phyloP scores from a whole-genome alignment of 2,329 filamentous ascomycete genomes.

The Pezicula neosporulosa region DNA sequence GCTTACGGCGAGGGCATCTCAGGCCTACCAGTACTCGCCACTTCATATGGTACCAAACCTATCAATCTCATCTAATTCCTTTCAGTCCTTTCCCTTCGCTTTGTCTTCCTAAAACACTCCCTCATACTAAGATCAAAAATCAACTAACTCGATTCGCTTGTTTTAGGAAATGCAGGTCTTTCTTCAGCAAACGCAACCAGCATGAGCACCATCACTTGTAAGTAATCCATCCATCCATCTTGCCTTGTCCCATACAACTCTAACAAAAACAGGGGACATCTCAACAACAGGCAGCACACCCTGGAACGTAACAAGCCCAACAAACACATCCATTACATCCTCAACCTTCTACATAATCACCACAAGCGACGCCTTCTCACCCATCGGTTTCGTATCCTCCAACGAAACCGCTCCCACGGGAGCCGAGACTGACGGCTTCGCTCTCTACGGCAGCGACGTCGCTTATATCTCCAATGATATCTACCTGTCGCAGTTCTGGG shows the following conservation, averaged over 20 bases:
- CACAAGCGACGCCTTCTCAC: conserved; percentile 11
- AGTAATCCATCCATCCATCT: neutral
- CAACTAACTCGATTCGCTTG: too few relatives aligned
- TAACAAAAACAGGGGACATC: too few relatives aligned
- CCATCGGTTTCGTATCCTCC: conserved; percentile 19
- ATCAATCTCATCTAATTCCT: neutral
- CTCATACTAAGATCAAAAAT: neutral
- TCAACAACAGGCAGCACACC: too few relatives aligned
- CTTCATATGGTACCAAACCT: conserved; percentile 21
- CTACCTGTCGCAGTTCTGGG: conserved; percentile 18
- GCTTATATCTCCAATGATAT: conserved; percentile 15
- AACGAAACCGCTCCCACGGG: conserved; percentile 9
- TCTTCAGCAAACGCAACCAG: neutral
- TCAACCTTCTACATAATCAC: conserved; percentile 3
- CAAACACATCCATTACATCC: neutral
- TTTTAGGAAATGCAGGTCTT: neutral
- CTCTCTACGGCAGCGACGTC: conserved; percentile 25
- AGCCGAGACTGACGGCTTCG: conserved; percentile 18
- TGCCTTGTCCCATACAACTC: too few relatives aligned
- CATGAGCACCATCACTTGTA: neutral
- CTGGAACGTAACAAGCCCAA: neutral
- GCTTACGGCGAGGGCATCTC: conserved; percentile 26
- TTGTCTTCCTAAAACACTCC: neutral
- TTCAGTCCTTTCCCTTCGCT: neutral
- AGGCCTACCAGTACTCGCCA: conserved; percentile 23